These are phyloP conservation scores for Gaeumannomyces tritici DNA, from an alignment of 2,329 filamentous ascomycete genomes.

Conservation along the genomic window DNA sequence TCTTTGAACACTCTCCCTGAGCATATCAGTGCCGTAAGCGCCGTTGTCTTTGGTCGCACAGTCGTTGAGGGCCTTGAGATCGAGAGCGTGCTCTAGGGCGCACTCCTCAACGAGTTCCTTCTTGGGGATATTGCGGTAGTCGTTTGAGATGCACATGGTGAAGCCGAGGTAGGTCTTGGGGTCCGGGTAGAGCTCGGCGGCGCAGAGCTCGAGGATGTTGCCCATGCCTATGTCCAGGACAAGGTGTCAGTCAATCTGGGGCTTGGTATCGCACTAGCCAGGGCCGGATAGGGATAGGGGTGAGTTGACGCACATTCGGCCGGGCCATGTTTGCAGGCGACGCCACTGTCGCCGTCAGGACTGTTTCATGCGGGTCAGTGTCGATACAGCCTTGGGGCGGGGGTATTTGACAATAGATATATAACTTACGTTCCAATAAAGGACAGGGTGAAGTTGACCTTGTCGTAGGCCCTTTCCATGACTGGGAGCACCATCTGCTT, in stretches of 20 bases:
- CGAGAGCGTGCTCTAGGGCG: constrained; percentile 81
- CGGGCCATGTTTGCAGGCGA: constrained; percentile 82
- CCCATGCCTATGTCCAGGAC: constrained; percentile 52
- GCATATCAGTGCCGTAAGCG: constrained; percentile 55
- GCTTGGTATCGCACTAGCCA: not conserved
- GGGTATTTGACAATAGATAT: too few relatives aligned
- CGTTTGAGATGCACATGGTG: constrained; percentile 74
- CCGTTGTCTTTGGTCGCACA: constrained; percentile 74
- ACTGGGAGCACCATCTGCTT: constrained; percentile 71
- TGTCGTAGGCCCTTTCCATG: constrained; percentile 73
- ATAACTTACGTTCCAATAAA: constrained; percentile 71
- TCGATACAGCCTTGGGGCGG: too few relatives aligned
- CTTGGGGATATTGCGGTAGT: constrained; percentile 70
- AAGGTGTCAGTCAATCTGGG: not conserved
- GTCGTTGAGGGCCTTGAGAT: constrained; percentile 70
- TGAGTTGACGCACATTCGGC: constrained; percentile 59
- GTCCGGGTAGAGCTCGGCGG: constrained; percentile 70
- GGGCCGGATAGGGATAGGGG: not conserved
- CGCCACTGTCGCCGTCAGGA: constrained; percentile 67
- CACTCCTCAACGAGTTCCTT: constrained; percentile 75
- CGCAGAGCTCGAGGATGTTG: constrained; percentile 91
- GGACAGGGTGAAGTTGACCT: constrained; percentile 84
- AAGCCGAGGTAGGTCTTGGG: constrained; percentile 88
- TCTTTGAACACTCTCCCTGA: constrained; percentile 58
- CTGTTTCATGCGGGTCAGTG: constrained; percentile 22